These are phyloP conservation scores for Pecoramyces ruminantium DNA, from an alignment of 192 early-diverging fungal species.

Conservation along the genomic window DNA sequence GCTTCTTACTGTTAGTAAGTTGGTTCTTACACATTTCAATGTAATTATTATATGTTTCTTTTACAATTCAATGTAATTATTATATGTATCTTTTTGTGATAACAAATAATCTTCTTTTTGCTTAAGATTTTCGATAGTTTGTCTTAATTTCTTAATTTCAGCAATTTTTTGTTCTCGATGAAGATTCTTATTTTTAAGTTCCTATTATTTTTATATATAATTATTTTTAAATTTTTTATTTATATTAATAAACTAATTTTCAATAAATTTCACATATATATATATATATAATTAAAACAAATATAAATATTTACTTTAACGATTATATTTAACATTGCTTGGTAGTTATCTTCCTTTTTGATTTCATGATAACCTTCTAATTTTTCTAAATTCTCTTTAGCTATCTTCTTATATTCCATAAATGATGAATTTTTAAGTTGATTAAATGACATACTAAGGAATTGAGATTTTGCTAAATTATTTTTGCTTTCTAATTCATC, in stretches of 20 bases:
- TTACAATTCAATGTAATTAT: constrained; percentile 78
- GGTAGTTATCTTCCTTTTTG: neutral
- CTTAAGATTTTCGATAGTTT: constrained; percentile 65
- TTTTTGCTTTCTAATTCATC: neutral
- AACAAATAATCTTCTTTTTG: constrained; percentile 72
- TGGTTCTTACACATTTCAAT: constrained; percentile 76
- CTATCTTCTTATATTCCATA: neutral
- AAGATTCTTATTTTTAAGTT: constrained; percentile 81
- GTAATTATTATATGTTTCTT: constrained; percentile 83
- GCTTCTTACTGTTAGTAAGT: constrained; percentile 41
- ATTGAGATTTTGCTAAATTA: neutral
- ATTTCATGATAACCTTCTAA: neutral
- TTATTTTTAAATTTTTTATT: neutral
- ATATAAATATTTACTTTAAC: neutral
- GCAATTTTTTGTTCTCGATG: constrained; percentile 53
- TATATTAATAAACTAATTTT: neutral
- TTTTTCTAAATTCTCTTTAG: neutral
- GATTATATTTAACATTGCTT: neutral
- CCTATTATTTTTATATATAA: constrained; percentile 11
- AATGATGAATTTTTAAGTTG: neutral
- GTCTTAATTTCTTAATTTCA: constrained; percentile 57
- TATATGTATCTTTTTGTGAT: constrained; percentile 74
- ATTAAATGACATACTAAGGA: neutral
- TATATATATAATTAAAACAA: neutral
- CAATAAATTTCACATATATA: neutral